Base-by-base conservation (phyloP, 805 yeast species). In the Brettanomyces nanus region DNA sequence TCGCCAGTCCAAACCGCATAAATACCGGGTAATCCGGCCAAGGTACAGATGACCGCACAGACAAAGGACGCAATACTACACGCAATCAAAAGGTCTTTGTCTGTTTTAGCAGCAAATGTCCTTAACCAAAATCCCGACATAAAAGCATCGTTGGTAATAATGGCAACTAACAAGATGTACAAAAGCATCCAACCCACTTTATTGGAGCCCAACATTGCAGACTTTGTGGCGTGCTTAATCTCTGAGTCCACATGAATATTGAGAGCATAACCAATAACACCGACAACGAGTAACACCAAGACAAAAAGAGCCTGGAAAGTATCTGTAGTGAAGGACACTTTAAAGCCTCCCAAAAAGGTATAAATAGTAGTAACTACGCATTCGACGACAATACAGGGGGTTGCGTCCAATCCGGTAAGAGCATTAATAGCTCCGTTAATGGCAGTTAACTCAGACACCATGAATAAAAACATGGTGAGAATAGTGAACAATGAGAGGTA, bases 111-210 rank as follows among this genome's bases (percentile, higher is more conserved):
- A 5, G 97, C 95, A 65, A 89, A 89, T 1, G 97, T 85, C 53
- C 97, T 70, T 43, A 89, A 64, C 97, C 97, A 89, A 58, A 89
- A 87, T 0, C 95, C 95, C 23, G 95, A 74, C 69, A 89, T 64
- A 61, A 89, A 89, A 55, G 89, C 76, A 55, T 86, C 95, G 52
- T 89, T 89, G 25, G 96, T 84, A 40, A 86, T 72, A 53, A 89
- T 83, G 20, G 97, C 96, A 23, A 89, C 80, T 6, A 80, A 73
- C 46, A 89, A 66, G 45, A 89, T 87, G 56, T 86, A 89, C 25
- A 89, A 57, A 45, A 89, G 70, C 67, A 86, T 92, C 94, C 95
- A 87, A 14, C 95, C 95, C 28, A 87, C 66, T 46, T 73, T 73
- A 52, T 77, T 80, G 2, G 78, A 73, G 28, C 76, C 71, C 41